Evolutionary conservation across 2,329 filamentous ascomycete species (phyloP).

Genomic region (Curvularia verruculosa): DNA sequence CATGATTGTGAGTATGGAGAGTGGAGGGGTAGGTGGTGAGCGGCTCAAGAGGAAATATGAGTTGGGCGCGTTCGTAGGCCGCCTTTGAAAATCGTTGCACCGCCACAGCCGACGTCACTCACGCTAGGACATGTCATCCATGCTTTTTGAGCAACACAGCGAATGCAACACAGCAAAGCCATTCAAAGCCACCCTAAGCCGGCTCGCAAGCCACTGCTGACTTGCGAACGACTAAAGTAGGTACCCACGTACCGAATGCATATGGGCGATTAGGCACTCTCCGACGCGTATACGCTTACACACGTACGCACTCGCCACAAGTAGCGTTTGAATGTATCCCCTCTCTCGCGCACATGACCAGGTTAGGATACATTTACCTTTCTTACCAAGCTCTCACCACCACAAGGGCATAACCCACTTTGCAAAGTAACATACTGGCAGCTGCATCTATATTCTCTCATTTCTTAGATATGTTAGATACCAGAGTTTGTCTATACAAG

Average conservation of each 20-base stretch:
- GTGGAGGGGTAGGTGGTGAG: conserved; percentile 7
- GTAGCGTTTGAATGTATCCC: background rate
- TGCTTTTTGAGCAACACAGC: background rate
- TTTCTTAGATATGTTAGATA: conserved; percentile 38
- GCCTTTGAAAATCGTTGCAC: conserved; percentile 25
- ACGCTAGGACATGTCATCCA: conserved; percentile 12
- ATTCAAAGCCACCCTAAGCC: background rate
- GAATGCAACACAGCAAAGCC: background rate
- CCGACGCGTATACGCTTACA: background rate
- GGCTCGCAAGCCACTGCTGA: background rate
- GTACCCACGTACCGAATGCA: too few relatives aligned
- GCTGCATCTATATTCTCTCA: conserved; percentile 18
- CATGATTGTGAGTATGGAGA: conserved; percentile 58
- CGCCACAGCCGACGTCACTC: conserved; percentile 29
- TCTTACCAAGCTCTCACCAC: background rate
- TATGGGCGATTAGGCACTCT: background rate
- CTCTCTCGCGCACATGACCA: background rate
- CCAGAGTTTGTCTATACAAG: conserved; percentile 38
- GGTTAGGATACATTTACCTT: background rate
- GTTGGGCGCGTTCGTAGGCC: conserved; percentile 26
- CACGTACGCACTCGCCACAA: background rate
- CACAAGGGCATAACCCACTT: too few relatives aligned
- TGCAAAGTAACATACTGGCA: background rate
- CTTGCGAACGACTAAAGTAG: background rate
- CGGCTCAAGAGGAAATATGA: conserved; percentile 16